Conservation (phyloP, 352 stramenopile species). For the Phytophthora idaei region DNA sequence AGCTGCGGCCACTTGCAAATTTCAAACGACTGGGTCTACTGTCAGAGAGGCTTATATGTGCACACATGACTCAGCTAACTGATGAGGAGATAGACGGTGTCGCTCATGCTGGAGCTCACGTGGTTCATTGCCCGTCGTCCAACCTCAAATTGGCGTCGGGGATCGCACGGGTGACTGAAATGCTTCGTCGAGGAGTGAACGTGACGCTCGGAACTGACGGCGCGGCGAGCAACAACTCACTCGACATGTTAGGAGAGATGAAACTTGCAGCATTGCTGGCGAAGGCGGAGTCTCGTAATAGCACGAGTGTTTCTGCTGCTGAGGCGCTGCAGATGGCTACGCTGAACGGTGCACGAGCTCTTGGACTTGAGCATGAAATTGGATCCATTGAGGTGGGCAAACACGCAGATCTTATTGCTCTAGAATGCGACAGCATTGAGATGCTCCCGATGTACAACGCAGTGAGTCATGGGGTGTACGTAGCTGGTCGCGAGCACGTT, state of each 20-base stretch:
- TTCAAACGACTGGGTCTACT: conserved; percentile 79
- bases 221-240: conserved; percentile 88
- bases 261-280: conserved; percentile 84
- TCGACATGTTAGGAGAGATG: conserved; percentile 92
- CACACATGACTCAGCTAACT: conserved; percentile 88
- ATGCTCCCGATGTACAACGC: conserved; percentile 90
- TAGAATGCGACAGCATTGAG: conserved; percentile 81
- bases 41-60: conserved; percentile 63
- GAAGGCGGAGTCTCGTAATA: conserved; percentile 72
- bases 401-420: conserved; percentile 80
- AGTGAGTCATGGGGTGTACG: conserved; percentile 89
- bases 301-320: conserved; percentile 60
- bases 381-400: conserved; percentile 88
- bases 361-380: conserved; percentile 79
- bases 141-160: conserved; percentile 91
- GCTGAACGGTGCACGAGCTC: conserved; percentile 86
- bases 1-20: conserved; percentile 80
- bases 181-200: conserved; percentile 83
- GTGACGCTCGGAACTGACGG: conserved; percentile 88
- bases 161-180: conserved; percentile 75
- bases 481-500: conserved; percentile 79
- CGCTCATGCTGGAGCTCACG: conserved; percentile 51
- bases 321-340: conserved; percentile 87
- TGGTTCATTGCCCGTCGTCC: conserved; percentile 90
- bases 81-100: conserved; percentile 81